Conservation (phyloP, 305 asterid species). For the Plantago rigida region DNA sequence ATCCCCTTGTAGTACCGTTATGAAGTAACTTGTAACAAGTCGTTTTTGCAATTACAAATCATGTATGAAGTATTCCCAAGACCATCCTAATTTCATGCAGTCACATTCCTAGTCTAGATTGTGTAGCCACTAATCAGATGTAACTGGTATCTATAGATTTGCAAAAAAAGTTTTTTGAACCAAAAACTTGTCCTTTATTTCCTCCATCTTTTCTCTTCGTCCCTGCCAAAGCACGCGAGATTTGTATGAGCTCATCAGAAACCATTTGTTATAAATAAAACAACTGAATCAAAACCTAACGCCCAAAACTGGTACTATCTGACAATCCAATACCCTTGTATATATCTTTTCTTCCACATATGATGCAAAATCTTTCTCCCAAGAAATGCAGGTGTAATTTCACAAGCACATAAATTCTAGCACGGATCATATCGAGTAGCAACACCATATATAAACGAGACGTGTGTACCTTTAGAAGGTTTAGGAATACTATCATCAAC, state of each 20-base stretch:
- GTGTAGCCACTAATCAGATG: no score
- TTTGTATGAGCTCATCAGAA: background rate
- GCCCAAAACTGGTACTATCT: background rate
- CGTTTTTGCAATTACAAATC: no score
- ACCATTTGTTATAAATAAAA: background rate
- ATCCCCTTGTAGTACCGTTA: no score
- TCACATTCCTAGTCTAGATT: no score
- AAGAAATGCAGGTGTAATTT: background rate
- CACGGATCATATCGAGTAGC: background rate
- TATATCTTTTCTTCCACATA: background rate
- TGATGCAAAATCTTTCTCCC: background rate
- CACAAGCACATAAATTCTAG: background rate
- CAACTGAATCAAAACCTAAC: background rate
- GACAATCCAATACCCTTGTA: background rate
- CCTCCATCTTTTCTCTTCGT: conserved; percentile 39
- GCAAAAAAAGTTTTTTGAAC: conserved; percentile 56
- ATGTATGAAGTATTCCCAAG: no score
- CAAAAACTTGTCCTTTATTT: conserved; percentile 25
- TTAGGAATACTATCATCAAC: conserved; percentile 47
- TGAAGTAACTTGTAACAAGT: no score
- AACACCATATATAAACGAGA: background rate
- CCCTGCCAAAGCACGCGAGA: conserved; percentile 31
- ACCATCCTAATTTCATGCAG: no score
- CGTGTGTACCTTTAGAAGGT: conserved; percentile 55
- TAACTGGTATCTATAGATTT: conserved; percentile 32